These are phyloP conservation scores for Aspergillus coremiiformis DNA, from an alignment of 495 filamentous ascomycete species.

Conservation along the genomic window DNA sequence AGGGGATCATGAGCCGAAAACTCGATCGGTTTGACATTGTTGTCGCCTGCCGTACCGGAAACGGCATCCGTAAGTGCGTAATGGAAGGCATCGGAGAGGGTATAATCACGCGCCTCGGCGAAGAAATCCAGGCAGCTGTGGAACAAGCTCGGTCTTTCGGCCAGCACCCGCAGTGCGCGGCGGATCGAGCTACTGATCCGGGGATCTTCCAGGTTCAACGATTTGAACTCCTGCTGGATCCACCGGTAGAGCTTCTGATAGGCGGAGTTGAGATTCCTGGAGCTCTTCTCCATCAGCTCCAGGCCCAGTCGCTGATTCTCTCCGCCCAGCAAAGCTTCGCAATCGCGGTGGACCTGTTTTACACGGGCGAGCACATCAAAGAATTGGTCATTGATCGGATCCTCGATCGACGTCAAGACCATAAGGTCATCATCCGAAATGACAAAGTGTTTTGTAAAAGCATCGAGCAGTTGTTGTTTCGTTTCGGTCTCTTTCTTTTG, in stretches of 20 bases:
- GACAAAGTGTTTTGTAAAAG: slow-evolving; percentile 78
- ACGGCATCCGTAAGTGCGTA: slow-evolving; percentile 74
- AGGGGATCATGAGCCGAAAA: slow-evolving; percentile 86
- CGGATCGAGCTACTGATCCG: slow-evolving; percentile 84
- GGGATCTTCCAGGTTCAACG: slow-evolving; percentile 87
- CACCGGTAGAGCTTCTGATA: slow-evolving; percentile 94
- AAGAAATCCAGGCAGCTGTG: slow-evolving; percentile 93
- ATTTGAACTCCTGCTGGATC: slow-evolving; percentile 91
- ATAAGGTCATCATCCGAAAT: slow-evolving; percentile 72
- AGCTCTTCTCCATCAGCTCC: slow-evolving; percentile 86
- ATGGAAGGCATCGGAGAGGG: slow-evolving; percentile 86
- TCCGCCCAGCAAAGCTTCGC: slow-evolving; percentile 77
- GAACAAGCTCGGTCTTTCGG: slow-evolving; percentile 83
- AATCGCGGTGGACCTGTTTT: slow-evolving; percentile 82
- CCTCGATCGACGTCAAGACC: slow-evolving; percentile 63
- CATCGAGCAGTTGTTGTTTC: slow-evolving; percentile 77
- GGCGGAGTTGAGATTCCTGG: slow-evolving; percentile 75
- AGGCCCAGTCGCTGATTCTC: slow-evolving; percentile 81
- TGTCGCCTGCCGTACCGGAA: slow-evolving; percentile 34
- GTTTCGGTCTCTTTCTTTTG: slow-evolving; percentile 72
- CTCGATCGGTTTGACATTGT: slow-evolving; percentile 82
- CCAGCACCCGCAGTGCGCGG: slow-evolving; percentile 76
- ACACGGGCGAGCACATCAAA: slow-evolving; percentile 73
- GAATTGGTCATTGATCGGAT: slow-evolving; percentile 79
- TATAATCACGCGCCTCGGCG: slow-evolving; percentile 79